Percentiles rank a stretch among this genome's conserved stretches.
Evolutionary conservation across 2,329 filamentous ascomycete genomes (phyloP).

Genomic region (Allantophomopsis lycopodina): DNA sequence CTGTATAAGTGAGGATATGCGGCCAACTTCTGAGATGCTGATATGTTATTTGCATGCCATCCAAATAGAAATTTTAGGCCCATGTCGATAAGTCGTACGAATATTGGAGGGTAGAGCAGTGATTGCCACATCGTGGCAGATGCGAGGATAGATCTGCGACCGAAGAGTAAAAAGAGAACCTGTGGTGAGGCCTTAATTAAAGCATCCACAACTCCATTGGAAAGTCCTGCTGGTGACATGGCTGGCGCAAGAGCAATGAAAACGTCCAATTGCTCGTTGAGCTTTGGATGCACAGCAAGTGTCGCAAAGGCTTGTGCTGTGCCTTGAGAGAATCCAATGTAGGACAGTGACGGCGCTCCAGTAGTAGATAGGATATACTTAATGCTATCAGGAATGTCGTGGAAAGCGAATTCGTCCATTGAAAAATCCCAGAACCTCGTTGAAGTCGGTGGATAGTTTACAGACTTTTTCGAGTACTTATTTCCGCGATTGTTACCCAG

Average conservation of each 20-base stretch:
- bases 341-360: slow-evolving; percentile 71
- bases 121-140: slow-evolving; percentile 97
- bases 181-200: slow-evolving; percentile 89
- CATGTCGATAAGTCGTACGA: slow-evolving; percentile 75
- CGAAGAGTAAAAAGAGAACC: slow-evolving; percentile 85
- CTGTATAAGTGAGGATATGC: slow-evolving; percentile 95
- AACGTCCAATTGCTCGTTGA: slow-evolving; percentile 89
- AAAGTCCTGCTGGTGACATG: slow-evolving; percentile 87
- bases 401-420: slow-evolving; percentile 95
- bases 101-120: slow-evolving; percentile 87
- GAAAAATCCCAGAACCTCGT: slow-evolving; percentile 91
- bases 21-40: slow-evolving; percentile 76
- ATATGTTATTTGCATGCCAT: slow-evolving; percentile 80
- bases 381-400: slow-evolving; percentile 94
- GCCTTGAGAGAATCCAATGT: slow-evolving; percentile 94
- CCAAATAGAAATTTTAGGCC: slow-evolving; percentile 75
- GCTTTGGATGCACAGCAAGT: slow-evolving; percentile 76
- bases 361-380: slow-evolving; percentile 81
- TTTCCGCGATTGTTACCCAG: slow-evolving; percentile 96
- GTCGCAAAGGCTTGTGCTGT: slow-evolving; percentile 94
- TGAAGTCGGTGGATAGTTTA: slow-evolving; percentile 60
- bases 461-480: slow-evolving; percentile 96
- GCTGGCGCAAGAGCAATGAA: slow-evolving; percentile 93
- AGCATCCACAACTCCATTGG: slow-evolving; percentile 82
- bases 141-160: slow-evolving; percentile 77